These are phyloP conservation scores for Groenewaldozyma salmanticensis DNA, from an alignment of 805 yeast species.

Conservation along the genomic window DNA sequence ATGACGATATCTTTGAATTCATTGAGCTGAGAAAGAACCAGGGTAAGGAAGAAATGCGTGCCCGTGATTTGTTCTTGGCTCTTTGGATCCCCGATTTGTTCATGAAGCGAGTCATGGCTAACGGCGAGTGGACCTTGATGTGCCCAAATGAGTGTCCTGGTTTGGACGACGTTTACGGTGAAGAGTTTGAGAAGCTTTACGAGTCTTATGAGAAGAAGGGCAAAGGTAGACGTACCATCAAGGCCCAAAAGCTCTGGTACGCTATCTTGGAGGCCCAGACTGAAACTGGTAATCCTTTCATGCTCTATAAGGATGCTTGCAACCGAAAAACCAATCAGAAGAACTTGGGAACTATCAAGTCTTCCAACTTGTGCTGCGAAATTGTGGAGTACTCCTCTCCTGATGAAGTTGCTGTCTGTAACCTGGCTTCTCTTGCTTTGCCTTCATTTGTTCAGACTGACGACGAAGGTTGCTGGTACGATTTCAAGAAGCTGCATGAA, in stretches of 20 bases:
- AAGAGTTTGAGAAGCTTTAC: slow-evolving; percentile 62
- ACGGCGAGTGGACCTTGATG: slow-evolving; percentile 76
- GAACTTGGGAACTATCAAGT: slow-evolving; percentile 81
- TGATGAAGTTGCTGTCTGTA: slow-evolving; percentile 88
- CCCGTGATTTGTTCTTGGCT: slow-evolving; percentile 85
- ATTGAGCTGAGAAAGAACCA: slow-evolving; percentile 80
- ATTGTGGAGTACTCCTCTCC: slow-evolving; percentile 80
- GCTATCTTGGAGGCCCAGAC: slow-evolving; percentile 81
- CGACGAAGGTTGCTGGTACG: slow-evolving; percentile 39
- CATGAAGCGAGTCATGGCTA: slow-evolving; percentile 71
- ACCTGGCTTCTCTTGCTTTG: slow-evolving; percentile 81
- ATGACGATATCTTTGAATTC: slow-evolving; percentile 74
- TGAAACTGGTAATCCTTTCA: slow-evolving; percentile 90
- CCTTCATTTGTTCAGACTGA: slow-evolving; percentile 57
- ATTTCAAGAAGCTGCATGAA: slow-evolving; percentile 60
- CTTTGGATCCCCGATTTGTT: slow-evolving; percentile 91
- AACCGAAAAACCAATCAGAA: slow-evolving; percentile 77
- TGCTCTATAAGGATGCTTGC: slow-evolving; percentile 92
- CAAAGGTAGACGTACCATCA: slow-evolving; percentile 45
- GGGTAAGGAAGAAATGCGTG: slow-evolving; percentile 86
- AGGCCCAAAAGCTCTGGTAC: slow-evolving; percentile 82
- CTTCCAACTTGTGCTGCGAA: slow-evolving; percentile 88
- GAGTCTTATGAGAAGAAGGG: slow-evolving; percentile 59
- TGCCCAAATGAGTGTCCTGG: slow-evolving; percentile 85
- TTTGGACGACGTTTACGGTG: slow-evolving; percentile 67